Evolutionary conservation across 2,329 filamentous ascomycete species (phyloP).

Genomic region (Exophiala alcalophila): DNA sequence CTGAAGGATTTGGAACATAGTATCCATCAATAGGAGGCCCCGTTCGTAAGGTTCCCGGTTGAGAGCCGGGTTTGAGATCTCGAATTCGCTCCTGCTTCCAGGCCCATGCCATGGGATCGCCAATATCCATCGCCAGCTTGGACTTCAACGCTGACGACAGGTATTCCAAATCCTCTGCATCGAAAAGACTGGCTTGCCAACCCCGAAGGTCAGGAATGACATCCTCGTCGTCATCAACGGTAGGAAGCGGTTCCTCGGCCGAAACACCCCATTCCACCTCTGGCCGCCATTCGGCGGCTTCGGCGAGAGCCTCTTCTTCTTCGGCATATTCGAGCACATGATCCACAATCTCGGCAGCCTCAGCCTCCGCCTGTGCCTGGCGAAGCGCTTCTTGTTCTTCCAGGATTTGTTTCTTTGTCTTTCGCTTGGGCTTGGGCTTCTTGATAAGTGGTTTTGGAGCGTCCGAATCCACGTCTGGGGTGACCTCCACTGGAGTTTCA

Average conservation of each 20-base stretch:
- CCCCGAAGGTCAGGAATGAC: conserved; percentile 68
- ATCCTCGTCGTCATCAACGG: conserved; percentile 63
- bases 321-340: conserved; percentile 35
- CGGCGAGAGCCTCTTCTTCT: conserved; percentile 33
- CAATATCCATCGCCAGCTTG: conserved; percentile 49
- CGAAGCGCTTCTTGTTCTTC: conserved; percentile 63
- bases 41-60: conserved; percentile 31
- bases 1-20: conserved; percentile 82
- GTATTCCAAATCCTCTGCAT: conserved; percentile 61
- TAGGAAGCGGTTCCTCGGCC: conserved; percentile 57
- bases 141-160: conserved; percentile 53
- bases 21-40: conserved; percentile 55
- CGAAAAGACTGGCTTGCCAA: conserved; percentile 66
- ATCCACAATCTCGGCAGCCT: conserved; percentile 41
- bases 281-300: conserved; percentile 36
- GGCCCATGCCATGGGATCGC: conserved; percentile 62
- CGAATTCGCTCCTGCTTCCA: conserved; percentile 73
- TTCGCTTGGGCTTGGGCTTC: conserved; percentile 57
- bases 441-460: conserved; percentile 46
- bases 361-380: conserved; percentile 51
- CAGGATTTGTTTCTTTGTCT: conserved; percentile 72
- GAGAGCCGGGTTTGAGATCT: conserved; percentile 59
- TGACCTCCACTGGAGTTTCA: conserved; percentile 37
- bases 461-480: conserved; percentile 32
- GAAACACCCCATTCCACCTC: conserved; percentile 62